These are phyloP conservation scores for Globisporangium sylvaticum DNA, from an alignment of 352 stramenopile genomes.

Conservation along the genomic window DNA sequence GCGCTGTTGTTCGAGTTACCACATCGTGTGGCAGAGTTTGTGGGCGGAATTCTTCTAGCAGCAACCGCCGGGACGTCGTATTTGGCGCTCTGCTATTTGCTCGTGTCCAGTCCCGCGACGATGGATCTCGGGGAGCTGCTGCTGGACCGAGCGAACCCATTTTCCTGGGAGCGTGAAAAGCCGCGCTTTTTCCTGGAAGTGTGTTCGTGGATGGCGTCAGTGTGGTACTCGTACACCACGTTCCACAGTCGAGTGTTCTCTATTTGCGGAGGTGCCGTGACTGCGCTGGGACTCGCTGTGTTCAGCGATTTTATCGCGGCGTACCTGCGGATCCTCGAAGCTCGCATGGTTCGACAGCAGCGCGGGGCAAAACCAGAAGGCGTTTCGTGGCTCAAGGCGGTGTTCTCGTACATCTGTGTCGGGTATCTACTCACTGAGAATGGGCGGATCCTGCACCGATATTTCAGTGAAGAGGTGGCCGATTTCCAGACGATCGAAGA, in stretches of 20 bases:
- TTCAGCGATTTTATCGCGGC: constrained; percentile 54
- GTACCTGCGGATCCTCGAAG: constrained; percentile 53
- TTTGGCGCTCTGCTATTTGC: constrained; percentile 39
- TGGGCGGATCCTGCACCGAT: constrained; percentile 38
- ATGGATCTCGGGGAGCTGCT: constrained; percentile 39
- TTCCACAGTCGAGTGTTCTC: constrained; percentile 47
- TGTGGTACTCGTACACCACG: constrained; percentile 64
- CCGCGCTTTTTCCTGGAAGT: constrained; percentile 62
- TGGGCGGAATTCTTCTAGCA: constrained; percentile 51
- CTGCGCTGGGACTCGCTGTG: constrained; percentile 37
- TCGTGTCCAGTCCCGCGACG: constrained; percentile 22
- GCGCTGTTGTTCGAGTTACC: constrained; percentile 29
- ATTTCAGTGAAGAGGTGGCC: constrained; percentile 31
- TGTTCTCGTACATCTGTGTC: constrained; percentile 58
- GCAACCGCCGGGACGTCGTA: constrained; percentile 47
- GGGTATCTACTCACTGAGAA: constrained; percentile 62
- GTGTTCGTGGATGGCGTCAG: constrained; percentile 66
- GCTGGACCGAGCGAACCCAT: constrained; percentile 45
- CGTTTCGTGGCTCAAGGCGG: constrained; percentile 67
- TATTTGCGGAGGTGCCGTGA: constrained; percentile 35
- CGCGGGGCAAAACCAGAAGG: constrained; percentile 22
- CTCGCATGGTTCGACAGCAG: constrained; percentile 31
- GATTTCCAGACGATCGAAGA: constrained; percentile 47
- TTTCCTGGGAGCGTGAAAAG: constrained; percentile 47
- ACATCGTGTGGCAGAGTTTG: constrained; percentile 37